Evolutionary conservation across 2,329 filamentous ascomycete species (phyloP).

Genomic region (Trichoderma citrinoviride): DNA sequence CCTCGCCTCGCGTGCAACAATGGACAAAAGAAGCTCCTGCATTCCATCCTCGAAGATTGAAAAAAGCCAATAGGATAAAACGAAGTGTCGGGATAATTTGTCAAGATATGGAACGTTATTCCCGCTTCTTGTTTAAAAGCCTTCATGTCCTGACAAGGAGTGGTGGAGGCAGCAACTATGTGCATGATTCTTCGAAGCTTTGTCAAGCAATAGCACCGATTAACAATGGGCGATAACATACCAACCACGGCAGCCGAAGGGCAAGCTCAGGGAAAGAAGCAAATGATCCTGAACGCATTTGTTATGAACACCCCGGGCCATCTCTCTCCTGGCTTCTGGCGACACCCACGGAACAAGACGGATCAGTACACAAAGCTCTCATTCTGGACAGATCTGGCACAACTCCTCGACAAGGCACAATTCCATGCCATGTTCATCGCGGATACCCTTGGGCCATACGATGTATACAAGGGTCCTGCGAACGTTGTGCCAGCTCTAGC

Average conservation of each 20-base stretch:
- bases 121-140: not conserved
- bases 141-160: not conserved
- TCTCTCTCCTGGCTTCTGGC: slow-evolving; percentile 18
- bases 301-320: slow-evolving; percentile 18
- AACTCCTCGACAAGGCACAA: slow-evolving; percentile 58
- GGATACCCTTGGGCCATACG: slow-evolving; percentile 63
- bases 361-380: slow-evolving; percentile 58
- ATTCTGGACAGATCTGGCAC: slow-evolving; percentile 62
- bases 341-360: slow-evolving; percentile 40
- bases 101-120: not conserved
- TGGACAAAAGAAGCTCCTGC: not conserved
- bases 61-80: not conserved
- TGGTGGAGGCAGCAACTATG: not conserved
- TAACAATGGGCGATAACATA: not conserved
- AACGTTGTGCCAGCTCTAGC: slow-evolving; percentile 56
- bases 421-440: slow-evolving; percentile 66
- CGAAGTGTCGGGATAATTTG: not conserved
- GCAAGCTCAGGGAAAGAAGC: slow-evolving; percentile 7
- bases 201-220: not conserved
- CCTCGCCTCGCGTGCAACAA: not conserved
- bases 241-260: not conserved
- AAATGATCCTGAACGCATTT: slow-evolving; percentile 20
- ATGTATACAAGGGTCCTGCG: slow-evolving; percentile 58
- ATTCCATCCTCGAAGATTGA: not conserved
- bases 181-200: not conserved